Conservation (phyloP, 352 stramenopile genomes). For the Saprolegnia diclina region DNA sequence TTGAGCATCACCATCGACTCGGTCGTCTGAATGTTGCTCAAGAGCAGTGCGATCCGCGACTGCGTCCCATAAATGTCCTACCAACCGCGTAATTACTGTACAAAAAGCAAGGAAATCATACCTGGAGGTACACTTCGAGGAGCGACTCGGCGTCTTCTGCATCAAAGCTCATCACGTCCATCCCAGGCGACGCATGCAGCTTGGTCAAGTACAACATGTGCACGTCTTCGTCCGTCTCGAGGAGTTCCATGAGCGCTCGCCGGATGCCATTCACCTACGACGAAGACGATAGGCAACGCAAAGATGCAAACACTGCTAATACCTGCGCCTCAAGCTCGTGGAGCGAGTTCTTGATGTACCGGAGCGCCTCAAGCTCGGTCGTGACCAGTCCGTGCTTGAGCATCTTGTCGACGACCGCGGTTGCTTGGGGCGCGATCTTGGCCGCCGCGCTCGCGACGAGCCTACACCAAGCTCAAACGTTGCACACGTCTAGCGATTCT, state of each 20-base stretch:
- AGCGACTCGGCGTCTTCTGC: slow-evolving; percentile 37
- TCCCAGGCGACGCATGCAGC: slow-evolving; percentile 11
- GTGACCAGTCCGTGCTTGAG: slow-evolving; percentile 31
- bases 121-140: slow-evolving; percentile 37
- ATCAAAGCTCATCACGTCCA: slow-evolving; percentile 35
- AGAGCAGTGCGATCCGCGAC: slow-evolving; percentile 34
- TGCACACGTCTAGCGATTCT: not conserved
- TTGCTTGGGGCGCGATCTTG: slow-evolving; percentile 29
- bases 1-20: slow-evolving; percentile 46
- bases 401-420: slow-evolving; percentile 30
- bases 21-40: slow-evolving; percentile 35
- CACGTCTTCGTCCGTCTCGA: slow-evolving; percentile 29
- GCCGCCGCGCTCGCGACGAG: slow-evolving; percentile 32
- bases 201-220: slow-evolving; percentile 39
- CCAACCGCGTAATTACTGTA: not conserved
- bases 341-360: slow-evolving; percentile 39
- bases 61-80: slow-evolving; percentile 37
- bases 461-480: not conserved
- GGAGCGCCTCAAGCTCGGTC: slow-evolving; percentile 37
- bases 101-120: not conserved
- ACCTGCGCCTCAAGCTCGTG: slow-evolving; percentile 34
- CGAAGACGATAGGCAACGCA: not conserved
- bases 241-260: slow-evolving; percentile 34
- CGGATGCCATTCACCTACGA: slow-evolving; percentile 29
- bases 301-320: not conserved